Evolutionary conservation across 1,139 yeast species (phyloP).

Genomic region (Pichia norvegensis): DNA sequence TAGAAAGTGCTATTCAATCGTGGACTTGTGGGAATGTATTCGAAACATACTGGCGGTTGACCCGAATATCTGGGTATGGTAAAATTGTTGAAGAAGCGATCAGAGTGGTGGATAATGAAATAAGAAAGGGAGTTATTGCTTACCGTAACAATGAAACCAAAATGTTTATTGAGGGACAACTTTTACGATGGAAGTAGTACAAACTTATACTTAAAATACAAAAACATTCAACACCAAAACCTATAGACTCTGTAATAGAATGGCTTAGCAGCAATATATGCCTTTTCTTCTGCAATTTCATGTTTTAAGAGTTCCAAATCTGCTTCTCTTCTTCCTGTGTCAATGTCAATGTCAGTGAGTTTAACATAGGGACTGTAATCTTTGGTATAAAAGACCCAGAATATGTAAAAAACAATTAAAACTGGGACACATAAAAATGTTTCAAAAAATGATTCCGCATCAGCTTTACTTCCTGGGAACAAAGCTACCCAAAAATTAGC

Average conservation of each 20-base stretch:
- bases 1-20: neutral
- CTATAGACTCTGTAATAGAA: neutral
- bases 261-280: neutral
- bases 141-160: neutral
- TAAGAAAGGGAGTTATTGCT: neutral
- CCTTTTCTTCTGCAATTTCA: neutral
- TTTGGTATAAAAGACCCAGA: slow-evolving; percentile 31
- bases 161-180: neutral
- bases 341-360: neutral
- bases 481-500: slow-evolving; percentile 65
- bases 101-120: neutral
- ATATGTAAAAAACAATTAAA: slow-evolving; percentile 42
- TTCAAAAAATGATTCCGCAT: slow-evolving; percentile 38
- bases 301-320: neutral
- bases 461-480: slow-evolving; percentile 50
- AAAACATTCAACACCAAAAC: neutral
- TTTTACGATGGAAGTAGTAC: neutral
- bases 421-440: slow-evolving; percentile 51
- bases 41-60: neutral
- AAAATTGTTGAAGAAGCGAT: neutral
- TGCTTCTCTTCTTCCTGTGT: neutral
- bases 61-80: neutral
- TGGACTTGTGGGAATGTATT: neutral
- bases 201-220: neutral
- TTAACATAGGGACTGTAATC: neutral